Percentiles rank a stretch among this genome's conserved stretches.
These are phyloP conservation scores for Aspergillus panamensis DNA, from an alignment of 495 filamentous ascomycete genomes.

Conservation along the genomic window DNA sequence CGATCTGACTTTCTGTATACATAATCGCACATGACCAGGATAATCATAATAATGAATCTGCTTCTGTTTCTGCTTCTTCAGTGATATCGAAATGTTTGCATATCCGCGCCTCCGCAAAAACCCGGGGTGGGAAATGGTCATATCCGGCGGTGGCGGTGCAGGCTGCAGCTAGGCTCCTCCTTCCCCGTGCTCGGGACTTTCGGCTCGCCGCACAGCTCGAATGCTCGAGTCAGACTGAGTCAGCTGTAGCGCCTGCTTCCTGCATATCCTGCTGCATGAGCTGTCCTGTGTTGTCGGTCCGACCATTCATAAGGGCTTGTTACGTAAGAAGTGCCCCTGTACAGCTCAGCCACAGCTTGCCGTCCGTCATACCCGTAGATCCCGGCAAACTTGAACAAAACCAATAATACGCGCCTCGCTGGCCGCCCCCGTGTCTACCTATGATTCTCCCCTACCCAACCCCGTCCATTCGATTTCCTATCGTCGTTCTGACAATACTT, in stretches of 20 bases:
- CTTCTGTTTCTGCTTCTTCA: background rate
- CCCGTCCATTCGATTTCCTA: conserved; percentile 3
- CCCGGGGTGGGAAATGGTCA: conserved; percentile 26
- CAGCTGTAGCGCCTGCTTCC: conserved; percentile 7
- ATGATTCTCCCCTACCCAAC: conserved; percentile 16
- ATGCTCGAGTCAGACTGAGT: conserved; percentile 13
- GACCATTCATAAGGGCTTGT: too few relatives aligned
- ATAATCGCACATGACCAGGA: conserved; percentile 7
- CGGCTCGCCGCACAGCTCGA: conserved; percentile 15
- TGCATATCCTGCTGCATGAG: background rate
- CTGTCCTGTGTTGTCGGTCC: too few relatives aligned
- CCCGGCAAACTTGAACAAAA: conserved; percentile 17
- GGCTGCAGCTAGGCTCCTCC: too few relatives aligned
- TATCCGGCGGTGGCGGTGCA: conserved; percentile 28
- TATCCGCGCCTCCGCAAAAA: conserved; percentile 25
- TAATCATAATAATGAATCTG: conserved; percentile 8
- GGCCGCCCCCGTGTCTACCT: conserved; percentile 1
- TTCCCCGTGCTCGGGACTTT: conserved; percentile 7
- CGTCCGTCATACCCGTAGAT: conserved; percentile 28
- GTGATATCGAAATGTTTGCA: background rate
- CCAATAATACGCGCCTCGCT: background rate
- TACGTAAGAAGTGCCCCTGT: background rate
- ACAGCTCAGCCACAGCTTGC: conserved; percentile 16
- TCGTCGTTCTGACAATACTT: conserved; percentile 6
- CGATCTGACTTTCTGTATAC: conserved; percentile 1